Evolutionary conservation across 1,284 basidiomycete species (phyloP).

Genomic region (Coriolopsis trogii): DNA sequence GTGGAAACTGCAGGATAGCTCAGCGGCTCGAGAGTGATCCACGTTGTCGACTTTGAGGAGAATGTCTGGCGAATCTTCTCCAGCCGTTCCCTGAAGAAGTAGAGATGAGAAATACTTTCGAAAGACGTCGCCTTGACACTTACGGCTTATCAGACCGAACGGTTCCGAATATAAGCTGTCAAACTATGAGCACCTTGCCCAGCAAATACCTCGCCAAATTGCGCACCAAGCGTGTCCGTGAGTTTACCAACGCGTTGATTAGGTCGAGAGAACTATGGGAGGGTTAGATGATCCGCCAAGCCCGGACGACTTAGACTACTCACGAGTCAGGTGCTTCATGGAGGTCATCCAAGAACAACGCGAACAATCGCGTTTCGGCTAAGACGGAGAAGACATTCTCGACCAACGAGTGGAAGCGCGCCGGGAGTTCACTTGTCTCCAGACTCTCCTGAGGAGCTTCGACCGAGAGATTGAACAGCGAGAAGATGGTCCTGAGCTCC

Average conservation of each 20-base stretch:
- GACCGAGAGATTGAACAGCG: conserved; percentile 53
- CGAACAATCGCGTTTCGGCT: conserved; percentile 66
- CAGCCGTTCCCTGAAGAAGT: conserved; percentile 41
- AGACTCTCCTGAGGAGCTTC: conserved; percentile 56
- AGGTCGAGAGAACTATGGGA: conserved; percentile 60
- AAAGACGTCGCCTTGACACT: neutral
- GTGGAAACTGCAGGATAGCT: conserved; percentile 54
- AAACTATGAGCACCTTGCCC: neutral
- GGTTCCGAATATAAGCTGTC: conserved; percentile 66
- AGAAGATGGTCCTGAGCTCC: conserved; percentile 64
- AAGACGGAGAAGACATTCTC: conserved; percentile 70
- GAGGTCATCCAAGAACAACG: conserved; percentile 70
- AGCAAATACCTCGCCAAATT: neutral
- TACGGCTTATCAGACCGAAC: conserved; percentile 62
- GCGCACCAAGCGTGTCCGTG: conserved; percentile 61
- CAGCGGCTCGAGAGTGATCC: conserved; percentile 66
- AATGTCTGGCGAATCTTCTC: conserved; percentile 61
- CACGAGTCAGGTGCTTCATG: conserved; percentile 74
- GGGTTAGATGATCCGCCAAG: neutral
- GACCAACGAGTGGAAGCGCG: conserved; percentile 67
- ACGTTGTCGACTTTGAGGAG: conserved; percentile 57
- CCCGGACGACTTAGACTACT: conserved; percentile 26
- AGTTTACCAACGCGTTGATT: conserved; percentile 62
- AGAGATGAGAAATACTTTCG: neutral
- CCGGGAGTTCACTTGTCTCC: conserved; percentile 60